phyloP scores from a whole-genome alignment of 192 early-diverging fungal genomes.

The Entomortierella chlamydospora region DNA sequence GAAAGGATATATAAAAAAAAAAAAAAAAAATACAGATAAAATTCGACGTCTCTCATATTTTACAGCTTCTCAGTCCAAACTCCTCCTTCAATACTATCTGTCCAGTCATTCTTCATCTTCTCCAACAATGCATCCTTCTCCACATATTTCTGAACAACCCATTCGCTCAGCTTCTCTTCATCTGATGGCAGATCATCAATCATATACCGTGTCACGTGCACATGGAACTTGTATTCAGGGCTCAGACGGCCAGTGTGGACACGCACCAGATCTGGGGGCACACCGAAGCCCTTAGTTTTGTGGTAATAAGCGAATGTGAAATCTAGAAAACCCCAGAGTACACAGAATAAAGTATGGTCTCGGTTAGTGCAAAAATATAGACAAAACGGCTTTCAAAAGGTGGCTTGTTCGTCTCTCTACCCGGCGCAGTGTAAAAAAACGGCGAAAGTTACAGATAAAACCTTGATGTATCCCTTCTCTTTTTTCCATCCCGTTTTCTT shows the following conservation, averaged over 20 bases:
- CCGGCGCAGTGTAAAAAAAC: not conserved
- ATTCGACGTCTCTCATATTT: too few species aligned
- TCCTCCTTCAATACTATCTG: slow-evolving; percentile 51
- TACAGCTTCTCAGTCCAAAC: slow-evolving; percentile 51
- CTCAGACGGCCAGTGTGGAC: slow-evolving; percentile 56
- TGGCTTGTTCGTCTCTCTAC: slow-evolving; percentile 4
- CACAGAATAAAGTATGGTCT: not conserved
- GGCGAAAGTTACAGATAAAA: not conserved
- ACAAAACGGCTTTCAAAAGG: slow-evolving; percentile 9
- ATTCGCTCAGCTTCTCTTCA: slow-evolving; percentile 75
- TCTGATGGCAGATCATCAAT: slow-evolving; percentile 78
- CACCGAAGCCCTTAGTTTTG: slow-evolving; percentile 55
- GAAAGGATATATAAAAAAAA: too few species aligned
- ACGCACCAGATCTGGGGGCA: slow-evolving; percentile 64
- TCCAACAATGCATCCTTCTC: slow-evolving; percentile 91
- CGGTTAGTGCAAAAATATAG: not conserved
- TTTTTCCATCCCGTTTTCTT: too few species aligned
- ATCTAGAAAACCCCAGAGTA: slow-evolving; percentile 33
- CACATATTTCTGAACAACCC: slow-evolving; percentile 81
- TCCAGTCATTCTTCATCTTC: slow-evolving; percentile 64
- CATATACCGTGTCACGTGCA: slow-evolving; percentile 79
- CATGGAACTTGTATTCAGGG: slow-evolving; percentile 78
- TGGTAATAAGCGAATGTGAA: slow-evolving; percentile 66
- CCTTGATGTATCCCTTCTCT: not conserved
- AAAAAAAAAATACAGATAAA: too few species aligned